phyloP scores from a whole-genome alignment of 2,329 filamentous ascomycete genomes.

The Ambrosiella beaveri region DNA sequence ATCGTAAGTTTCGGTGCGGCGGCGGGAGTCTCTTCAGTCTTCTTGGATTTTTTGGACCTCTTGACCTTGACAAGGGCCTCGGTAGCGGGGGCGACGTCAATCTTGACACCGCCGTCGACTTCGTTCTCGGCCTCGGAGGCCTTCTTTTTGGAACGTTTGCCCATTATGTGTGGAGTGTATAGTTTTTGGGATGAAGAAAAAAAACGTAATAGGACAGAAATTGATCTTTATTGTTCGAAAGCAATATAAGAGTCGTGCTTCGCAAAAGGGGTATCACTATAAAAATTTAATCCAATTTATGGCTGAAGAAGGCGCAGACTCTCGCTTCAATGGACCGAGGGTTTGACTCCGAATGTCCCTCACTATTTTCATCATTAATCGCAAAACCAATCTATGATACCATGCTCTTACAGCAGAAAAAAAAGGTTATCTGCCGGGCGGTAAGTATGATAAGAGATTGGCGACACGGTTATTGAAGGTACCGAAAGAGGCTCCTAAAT shows the following conservation, averaged over 20 bases:
- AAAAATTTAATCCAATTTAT: neutral
- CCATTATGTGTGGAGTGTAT: neutral
- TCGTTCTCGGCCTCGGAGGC: constrained; percentile 5
- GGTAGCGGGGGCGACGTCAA: neutral
- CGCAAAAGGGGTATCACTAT: neutral
- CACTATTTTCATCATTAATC: neutral
- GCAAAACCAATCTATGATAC: neutral
- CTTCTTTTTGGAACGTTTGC: constrained; percentile 8
- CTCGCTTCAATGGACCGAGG: neutral
- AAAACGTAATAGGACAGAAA: neutral
- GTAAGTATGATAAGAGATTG: constrained; percentile 5
- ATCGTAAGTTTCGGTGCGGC: neutral
- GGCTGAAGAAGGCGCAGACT: neutral
- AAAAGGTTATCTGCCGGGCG: constrained; percentile 5
- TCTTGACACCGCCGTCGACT: neutral
- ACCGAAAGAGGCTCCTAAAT: neutral
- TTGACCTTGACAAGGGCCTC: neutral
- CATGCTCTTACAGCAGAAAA: neutral
- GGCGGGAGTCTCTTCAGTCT: neutral
- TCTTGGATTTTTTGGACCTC: constrained; percentile 4
- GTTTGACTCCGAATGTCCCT: neutral
- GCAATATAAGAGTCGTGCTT: neutral
- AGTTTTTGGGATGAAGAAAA: neutral
- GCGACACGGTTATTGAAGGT: neutral
- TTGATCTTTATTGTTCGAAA: neutral